A percentile compares a stretch with the other conserved stretches of the same genome.
These are phyloP conservation scores for Ascosphaera apis DNA, from an alignment of 2,329 filamentous ascomycete genomes.

Conservation along the genomic window DNA sequence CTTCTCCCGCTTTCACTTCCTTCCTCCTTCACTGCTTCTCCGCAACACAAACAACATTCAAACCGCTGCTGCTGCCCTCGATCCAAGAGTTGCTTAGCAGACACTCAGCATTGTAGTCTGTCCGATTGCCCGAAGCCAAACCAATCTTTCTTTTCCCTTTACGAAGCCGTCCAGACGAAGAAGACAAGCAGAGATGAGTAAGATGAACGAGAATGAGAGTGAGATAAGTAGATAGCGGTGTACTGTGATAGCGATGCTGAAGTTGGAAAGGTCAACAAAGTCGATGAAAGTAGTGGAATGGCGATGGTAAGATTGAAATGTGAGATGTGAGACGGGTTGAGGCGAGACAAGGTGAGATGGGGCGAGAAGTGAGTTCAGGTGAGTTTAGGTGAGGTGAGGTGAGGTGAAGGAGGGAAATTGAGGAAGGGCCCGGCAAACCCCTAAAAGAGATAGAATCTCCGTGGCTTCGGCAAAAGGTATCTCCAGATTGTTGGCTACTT, in stretches of 20 bases:
- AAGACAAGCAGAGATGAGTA: neutral
- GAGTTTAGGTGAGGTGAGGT: too few species aligned
- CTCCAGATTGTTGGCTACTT: neutral
- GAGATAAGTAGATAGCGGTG: conserved; percentile 2
- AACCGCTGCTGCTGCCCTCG: neutral
- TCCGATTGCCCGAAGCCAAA: neutral
- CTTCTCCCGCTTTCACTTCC: neutral
- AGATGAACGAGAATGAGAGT: conserved; percentile 11
- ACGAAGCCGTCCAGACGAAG: neutral
- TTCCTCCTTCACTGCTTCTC: neutral
- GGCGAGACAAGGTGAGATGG: neutral
- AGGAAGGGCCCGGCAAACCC: neutral
- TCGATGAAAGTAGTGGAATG: conserved; percentile 2
- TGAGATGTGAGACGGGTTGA: neutral
- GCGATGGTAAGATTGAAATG: neutral
- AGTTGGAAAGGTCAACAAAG: conserved; percentile 7
- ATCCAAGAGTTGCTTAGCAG: neutral
- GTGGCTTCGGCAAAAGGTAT: neutral
- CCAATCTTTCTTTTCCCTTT: neutral
- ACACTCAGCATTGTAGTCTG: neutral
- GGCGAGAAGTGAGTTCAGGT: neutral
- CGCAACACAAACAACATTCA: neutral
- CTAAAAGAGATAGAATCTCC: neutral
- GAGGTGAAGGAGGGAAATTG: conserved; percentile 1
- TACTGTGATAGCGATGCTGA: conserved; percentile 5